Percentiles rank a stretch among this genome's conserved stretches.
Evolutionary conservation across 2,329 filamentous ascomycete genomes (phyloP).

Genomic region (Cordyceps cicadae): DNA sequence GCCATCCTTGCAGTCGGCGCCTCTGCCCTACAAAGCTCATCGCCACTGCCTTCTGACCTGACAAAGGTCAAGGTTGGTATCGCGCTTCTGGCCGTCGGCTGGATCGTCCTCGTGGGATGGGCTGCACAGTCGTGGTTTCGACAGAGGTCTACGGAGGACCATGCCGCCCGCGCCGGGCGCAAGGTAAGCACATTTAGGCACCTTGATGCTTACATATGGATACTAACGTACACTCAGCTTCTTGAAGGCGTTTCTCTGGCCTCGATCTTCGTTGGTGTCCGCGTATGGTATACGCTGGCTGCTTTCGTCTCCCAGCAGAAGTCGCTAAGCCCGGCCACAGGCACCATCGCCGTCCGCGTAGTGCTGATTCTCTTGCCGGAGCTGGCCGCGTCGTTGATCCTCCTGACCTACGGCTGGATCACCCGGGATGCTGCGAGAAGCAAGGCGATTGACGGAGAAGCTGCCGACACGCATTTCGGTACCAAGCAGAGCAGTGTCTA

Average conservation of each 20-base stretch:
- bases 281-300: slow-evolving; percentile 7
- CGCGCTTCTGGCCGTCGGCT: background rate
- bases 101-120: slow-evolving; percentile 3
- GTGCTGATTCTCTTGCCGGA: slow-evolving; percentile 3
- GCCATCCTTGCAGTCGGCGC: slow-evolving; percentile 4
- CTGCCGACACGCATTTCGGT: background rate
- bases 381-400: background rate
- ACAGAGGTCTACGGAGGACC: background rate
- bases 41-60: background rate
- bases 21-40: slow-evolving; percentile 1
- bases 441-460: background rate
- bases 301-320: slow-evolving; percentile 6
- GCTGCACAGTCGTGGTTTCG: background rate
- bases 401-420: background rate
- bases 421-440: background rate
- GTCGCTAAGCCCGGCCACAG: background rate
- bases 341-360: slow-evolving; percentile 1
- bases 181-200: background rate
- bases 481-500: background rate
- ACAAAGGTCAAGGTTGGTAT: slow-evolving; percentile 10
- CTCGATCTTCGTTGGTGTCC: slow-evolving; percentile 4
- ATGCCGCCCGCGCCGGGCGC: background rate
- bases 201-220: background rate
- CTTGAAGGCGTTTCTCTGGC: background rate
- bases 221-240: background rate